Conservation (phyloP, 192 early-diverging fungal genomes). For the Podochytrium sp. region DNA sequence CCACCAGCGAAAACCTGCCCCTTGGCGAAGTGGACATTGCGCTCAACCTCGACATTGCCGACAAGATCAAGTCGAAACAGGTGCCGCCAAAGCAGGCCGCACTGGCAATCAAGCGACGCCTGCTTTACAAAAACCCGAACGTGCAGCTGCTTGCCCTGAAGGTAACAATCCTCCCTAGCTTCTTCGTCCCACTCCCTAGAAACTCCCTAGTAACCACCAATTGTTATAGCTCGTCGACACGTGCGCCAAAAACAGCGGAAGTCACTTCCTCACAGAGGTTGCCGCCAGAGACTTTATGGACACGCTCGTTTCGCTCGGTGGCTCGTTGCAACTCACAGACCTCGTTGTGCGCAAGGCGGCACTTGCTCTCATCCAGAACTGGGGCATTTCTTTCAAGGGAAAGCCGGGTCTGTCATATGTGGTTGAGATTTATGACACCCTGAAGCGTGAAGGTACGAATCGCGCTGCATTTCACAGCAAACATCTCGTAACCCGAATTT, state of each 20-base stretch:
- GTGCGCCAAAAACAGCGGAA: slow-evolving; percentile 94
- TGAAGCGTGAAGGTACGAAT: slow-evolving; percentile 73
- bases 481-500: background rate
- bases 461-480: background rate
- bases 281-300: slow-evolving; percentile 91
- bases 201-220: slow-evolving; percentile 8
- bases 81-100: slow-evolving; percentile 73
- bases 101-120: slow-evolving; percentile 74
- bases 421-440: slow-evolving; percentile 74
- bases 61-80: slow-evolving; percentile 87
- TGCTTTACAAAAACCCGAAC: slow-evolving; percentile 92
- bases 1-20: slow-evolving; percentile 90
- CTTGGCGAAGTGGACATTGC: slow-evolving; percentile 83
- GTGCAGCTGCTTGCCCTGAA: slow-evolving; percentile 88
- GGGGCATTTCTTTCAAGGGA: slow-evolving; percentile 81
- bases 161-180: slow-evolving; percentile 43
- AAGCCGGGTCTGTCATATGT: slow-evolving; percentile 83
- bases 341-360: slow-evolving; percentile 77
- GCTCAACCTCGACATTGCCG: slow-evolving; percentile 86
- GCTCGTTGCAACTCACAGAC: slow-evolving; percentile 54
- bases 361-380: slow-evolving; percentile 82
- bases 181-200: background rate
- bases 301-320: slow-evolving; percentile 68
- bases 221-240: slow-evolving; percentile 76
- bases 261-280: slow-evolving; percentile 83